A percentile compares a stretch with the other conserved stretches of the same genome.
Evolutionary conservation across 306 rosid species (phyloP).

Genomic region (Quercus agrifolia): DNA sequence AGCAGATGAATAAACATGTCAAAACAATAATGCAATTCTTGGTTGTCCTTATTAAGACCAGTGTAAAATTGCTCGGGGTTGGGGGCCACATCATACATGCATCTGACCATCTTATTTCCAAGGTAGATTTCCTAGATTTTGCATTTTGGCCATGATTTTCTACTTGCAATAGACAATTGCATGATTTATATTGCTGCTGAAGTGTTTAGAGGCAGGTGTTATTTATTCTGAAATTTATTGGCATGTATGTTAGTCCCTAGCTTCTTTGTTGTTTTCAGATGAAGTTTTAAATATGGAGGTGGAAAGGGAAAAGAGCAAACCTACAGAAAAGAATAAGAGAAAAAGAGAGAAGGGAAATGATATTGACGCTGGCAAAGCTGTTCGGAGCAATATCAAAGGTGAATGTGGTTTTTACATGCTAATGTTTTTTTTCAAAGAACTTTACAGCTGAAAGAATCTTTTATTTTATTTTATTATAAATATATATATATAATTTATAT

Average conservation of each 20-base stretch:
- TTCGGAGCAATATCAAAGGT: slow-evolving; percentile 34
- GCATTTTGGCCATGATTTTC: neutral
- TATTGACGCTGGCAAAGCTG: slow-evolving; percentile 15
- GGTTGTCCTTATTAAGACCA: too few relatives aligned
- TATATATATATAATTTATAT: neutral
- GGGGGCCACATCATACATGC: too few relatives aligned
- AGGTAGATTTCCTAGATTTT: neutral
- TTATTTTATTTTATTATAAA: neutral
- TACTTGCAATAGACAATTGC: neutral
- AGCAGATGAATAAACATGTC: too few relatives aligned
- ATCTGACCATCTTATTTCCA: too few relatives aligned
- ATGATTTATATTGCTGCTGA: neutral
- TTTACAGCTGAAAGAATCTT: neutral
- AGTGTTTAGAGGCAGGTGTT: neutral
- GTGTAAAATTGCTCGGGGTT: too few relatives aligned
- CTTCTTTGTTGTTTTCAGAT: slow-evolving; percentile 7
- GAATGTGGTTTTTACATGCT: neutral
- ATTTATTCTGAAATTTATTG: neutral
- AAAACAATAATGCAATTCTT: too few relatives aligned
- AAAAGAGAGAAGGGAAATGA: slow-evolving; percentile 29
- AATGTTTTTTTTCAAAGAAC: neutral
- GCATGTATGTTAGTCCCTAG: neutral
- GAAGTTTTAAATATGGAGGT: neutral
- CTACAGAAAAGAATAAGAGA: slow-evolving; percentile 32
- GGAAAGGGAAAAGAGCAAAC: slow-evolving; percentile 5